A percentile compares a stretch with the other conserved stretches of the same genome.
Evolutionary conservation across 2,329 filamentous ascomycete species (phyloP).

Genomic region (Drechslerella stenobrocha): DNA sequence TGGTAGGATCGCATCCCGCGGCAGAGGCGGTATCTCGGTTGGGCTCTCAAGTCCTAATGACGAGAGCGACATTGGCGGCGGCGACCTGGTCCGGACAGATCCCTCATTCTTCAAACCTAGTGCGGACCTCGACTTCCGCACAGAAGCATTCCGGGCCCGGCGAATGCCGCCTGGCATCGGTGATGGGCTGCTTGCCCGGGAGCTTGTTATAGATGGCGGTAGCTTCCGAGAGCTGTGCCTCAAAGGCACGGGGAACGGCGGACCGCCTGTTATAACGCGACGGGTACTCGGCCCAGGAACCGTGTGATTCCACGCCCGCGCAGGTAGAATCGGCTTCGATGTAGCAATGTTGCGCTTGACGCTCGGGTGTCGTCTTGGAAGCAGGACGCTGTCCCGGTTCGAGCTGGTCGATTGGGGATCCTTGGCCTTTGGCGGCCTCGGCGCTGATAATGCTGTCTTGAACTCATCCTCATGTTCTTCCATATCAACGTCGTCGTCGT

Average conservation of each 20-base stretch:
- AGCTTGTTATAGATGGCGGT: conserved; percentile 70
- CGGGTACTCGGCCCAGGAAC: conserved; percentile 45
- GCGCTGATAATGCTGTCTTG: conserved; percentile 68
- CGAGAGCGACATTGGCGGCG: conserved; percentile 68
- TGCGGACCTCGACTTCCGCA: conserved; percentile 83
- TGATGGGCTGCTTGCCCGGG: conserved; percentile 59
- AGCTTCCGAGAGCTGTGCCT: conserved; percentile 82
- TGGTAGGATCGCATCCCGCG: conserved; percentile 55
- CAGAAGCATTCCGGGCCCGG: conserved; percentile 55
- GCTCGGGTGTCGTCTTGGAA: conserved; percentile 55
- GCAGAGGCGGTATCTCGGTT: conserved; percentile 64
- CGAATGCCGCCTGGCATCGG: conserved; percentile 57
- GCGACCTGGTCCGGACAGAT: conserved; percentile 64
- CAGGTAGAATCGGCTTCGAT: conserved; percentile 53
- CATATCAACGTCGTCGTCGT: conserved; percentile 65
- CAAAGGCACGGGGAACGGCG: conserved; percentile 89
- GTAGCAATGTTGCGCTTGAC: conserved; percentile 56
- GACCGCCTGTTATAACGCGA: conserved; percentile 56
- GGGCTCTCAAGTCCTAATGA: conserved; percentile 71
- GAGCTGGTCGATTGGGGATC: conserved; percentile 23
- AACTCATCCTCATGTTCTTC: conserved; percentile 70
- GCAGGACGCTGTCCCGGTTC: conserved; percentile 35
- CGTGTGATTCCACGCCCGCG: conserved; percentile 33
- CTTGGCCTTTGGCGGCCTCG: conserved; percentile 58
- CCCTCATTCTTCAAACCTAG: conserved; percentile 65